A percentile compares a stretch with the other conserved stretches of the same genome.
phyloP scores from a whole-genome alignment of 768 basidiomycete species.

The Termitomyces sp. region DNA sequence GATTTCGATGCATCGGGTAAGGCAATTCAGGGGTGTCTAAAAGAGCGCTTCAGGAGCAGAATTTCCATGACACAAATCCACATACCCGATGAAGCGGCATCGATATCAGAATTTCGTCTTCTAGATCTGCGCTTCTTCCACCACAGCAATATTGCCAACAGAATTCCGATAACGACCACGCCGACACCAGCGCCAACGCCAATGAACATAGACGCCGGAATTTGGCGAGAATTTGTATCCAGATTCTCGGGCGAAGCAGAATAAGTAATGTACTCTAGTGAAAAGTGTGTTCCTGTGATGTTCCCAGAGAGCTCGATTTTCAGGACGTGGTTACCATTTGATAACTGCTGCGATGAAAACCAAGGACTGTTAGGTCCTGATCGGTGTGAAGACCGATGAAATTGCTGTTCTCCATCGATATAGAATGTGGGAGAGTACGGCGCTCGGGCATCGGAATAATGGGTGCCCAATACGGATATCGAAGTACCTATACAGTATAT shows the following conservation, averaged over 20 bases:
- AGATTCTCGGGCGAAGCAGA: background rate
- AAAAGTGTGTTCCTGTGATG: background rate
- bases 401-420: background rate
- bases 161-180: background rate
- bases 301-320: background rate
- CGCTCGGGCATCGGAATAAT: background rate
- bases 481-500: background rate
- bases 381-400: background rate
- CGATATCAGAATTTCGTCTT: background rate
- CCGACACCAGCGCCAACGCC: background rate
- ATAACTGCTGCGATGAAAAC: background rate
- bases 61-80: background rate
- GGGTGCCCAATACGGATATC: background rate
- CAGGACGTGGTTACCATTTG: background rate
- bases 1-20: background rate
- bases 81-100: background rate
- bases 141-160: background rate
- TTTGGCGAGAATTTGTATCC: background rate
- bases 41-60: background rate
- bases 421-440: background rate
- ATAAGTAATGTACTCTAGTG: background rate
- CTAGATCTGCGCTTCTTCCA: background rate
- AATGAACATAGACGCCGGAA: background rate
- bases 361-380: background rate
- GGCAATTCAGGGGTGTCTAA: background rate